A percentile compares a stretch with the other conserved stretches of the same genome.
Conservation (phyloP, 1,284 basidiomycete species). For the Boletus sp. region DNA sequence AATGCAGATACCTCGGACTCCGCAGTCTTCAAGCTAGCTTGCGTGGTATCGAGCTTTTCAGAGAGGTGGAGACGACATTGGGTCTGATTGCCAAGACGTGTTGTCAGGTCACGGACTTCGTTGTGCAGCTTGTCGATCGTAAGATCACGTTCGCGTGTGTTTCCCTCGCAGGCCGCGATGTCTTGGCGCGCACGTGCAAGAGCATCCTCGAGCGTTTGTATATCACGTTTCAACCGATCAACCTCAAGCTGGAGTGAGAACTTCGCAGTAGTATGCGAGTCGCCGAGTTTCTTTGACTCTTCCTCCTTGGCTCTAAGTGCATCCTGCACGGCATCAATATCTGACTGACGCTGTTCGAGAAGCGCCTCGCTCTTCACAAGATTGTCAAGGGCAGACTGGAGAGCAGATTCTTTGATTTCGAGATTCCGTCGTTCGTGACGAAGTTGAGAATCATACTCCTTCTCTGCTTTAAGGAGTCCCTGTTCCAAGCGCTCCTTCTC, state of each 20-base stretch:
- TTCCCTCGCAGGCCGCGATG: slow-evolving; percentile 49
- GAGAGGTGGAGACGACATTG: slow-evolving; percentile 79
- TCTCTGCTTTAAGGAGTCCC: slow-evolving; percentile 52
- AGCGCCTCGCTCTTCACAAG: slow-evolving; percentile 58
- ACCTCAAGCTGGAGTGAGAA: slow-evolving; percentile 90
- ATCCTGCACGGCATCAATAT: slow-evolving; percentile 71
- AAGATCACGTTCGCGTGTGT: slow-evolving; percentile 31
- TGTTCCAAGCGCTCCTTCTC: slow-evolving; percentile 53
- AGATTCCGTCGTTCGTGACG: slow-evolving; percentile 56
- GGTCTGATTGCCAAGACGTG: slow-evolving; percentile 75
- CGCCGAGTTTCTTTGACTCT: slow-evolving; percentile 59
- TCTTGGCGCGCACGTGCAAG: slow-evolving; percentile 72
- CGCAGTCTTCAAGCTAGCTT: slow-evolving; percentile 55
- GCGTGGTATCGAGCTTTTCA: slow-evolving; percentile 79
- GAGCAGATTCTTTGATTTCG: slow-evolving; percentile 63
- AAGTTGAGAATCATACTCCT: slow-evolving; percentile 55
- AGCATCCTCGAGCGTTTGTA: slow-evolving; percentile 79
- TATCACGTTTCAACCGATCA: slow-evolving; percentile 82
- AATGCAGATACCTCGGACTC: slow-evolving; percentile 61
- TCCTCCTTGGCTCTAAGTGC: slow-evolving; percentile 64
- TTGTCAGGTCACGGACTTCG: slow-evolving; percentile 74
- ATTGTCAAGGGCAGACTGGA: slow-evolving; percentile 59
- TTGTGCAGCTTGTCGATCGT: slow-evolving; percentile 60
- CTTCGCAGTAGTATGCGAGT: slow-evolving; percentile 75
- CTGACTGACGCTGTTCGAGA: slow-evolving; percentile 64